Base-by-base conservation (phyloP, 768 basidiomycete species). In the Cyclocybe cylindracea region DNA sequence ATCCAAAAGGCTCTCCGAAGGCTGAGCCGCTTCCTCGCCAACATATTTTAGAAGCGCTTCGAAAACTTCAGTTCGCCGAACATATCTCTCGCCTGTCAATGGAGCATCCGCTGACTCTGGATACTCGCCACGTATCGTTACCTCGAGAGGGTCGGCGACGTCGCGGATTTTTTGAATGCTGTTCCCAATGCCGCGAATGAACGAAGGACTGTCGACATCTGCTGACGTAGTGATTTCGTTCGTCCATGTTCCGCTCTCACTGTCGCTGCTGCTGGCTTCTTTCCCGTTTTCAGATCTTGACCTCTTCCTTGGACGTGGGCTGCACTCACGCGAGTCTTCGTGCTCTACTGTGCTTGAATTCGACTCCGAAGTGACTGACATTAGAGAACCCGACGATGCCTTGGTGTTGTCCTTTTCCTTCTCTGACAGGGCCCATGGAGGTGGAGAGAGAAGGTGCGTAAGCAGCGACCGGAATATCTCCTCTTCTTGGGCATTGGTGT, bases 11-110 rank as follows among this genome's bases (percentile, higher is more conserved):
- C 81, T 81, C 48, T 78, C 79, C 3, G 68, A 66, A 1, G 89
- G 90, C 66, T 92, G 80, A 67, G 86, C 92, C 53, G 80, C 82
- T 18, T 77, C 74, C 46, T 79, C 77, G 29, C 77, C 73, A 10
- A 92, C 75, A 65, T 86, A 88, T 55, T 67, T 74, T 74, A 91
- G 67, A 51, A 93, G 56, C 33, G 65, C 65, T 63, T 91, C 86
- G 62, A 91, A 91, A 52, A 88, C 79, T 55, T 83, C 80, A 46
- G 79, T 86, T 35, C 90, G 77, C 68, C 87, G 84, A 36, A 69
- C 70, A 65, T 84, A 90, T 56, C 79, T 70, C 35, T 74, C 75
- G 1, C 75, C 73, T 2, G 78, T 71, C 47, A 82, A 55, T 46
- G 56, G 9, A 13, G 51, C 9, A 44, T 52, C 35, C 40, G 33